These are phyloP conservation scores for Castanea mollissima DNA, from an alignment of 306 rosid species.

Conservation along the genomic window DNA sequence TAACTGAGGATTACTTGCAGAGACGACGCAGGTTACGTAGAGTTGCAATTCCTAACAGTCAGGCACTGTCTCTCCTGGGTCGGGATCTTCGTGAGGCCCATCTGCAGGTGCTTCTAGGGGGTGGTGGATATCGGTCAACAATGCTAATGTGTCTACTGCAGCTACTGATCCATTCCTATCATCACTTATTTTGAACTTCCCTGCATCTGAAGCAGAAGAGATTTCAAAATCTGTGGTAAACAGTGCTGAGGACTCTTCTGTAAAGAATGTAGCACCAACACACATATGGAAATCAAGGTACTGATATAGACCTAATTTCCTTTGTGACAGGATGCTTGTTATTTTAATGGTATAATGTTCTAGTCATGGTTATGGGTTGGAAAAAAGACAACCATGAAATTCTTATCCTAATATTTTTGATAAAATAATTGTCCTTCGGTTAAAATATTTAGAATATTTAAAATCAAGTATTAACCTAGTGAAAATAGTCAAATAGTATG, in stretches of 20 bases:
- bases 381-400: no score
- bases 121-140: constrained; percentile 66
- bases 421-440: no score
- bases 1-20: constrained; percentile 78
- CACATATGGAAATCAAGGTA: constrained; percentile 97
- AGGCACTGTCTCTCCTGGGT: constrained; percentile 66
- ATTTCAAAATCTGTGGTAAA: constrained; percentile 80
- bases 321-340: background rate
- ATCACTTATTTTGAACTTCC: constrained; percentile 82
- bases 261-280: constrained; percentile 43
- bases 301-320: constrained; percentile 8
- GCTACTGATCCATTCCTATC: constrained; percentile 84
- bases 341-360: no score
- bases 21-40: constrained; percentile 81
- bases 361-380: no score
- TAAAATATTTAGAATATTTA: no score
- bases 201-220: constrained; percentile 84
- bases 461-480: no score
- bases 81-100: constrained; percentile 99
- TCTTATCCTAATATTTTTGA: no score
- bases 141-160: constrained; percentile 47
- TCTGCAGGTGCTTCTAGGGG: constrained; percentile 86
- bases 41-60: constrained; percentile 84
- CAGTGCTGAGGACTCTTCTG: constrained; percentile 51
- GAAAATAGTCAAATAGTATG: no score